Evolutionary conservation across 306 rosid species (phyloP).

Genomic region (Dalbergia cultrata): DNA sequence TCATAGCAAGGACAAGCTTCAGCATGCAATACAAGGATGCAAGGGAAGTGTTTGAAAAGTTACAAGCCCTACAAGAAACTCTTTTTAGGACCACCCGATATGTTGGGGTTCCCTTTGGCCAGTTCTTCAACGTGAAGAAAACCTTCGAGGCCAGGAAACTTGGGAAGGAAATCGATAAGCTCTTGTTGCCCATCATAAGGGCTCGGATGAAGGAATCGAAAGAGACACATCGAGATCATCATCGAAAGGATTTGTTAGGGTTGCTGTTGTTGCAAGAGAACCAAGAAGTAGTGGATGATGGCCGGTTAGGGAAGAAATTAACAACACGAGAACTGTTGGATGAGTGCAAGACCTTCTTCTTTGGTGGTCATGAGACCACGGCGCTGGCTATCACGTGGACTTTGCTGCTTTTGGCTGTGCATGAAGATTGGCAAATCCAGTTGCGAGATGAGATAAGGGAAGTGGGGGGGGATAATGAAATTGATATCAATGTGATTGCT

Average conservation of each 20-base stretch:
- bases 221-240: neutral
- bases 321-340: conserved; percentile 68
- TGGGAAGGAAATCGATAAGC: conserved; percentile 69
- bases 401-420: conserved; percentile 72
- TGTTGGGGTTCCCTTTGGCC: conserved; percentile 79
- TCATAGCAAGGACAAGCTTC: conserved; percentile 80
- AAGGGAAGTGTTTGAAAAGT: conserved; percentile 57
- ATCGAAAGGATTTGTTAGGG: conserved; percentile 66
- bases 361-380: conserved; percentile 92
- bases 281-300: neutral
- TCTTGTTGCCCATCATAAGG: conserved; percentile 55
- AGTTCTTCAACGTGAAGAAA: conserved; percentile 52
- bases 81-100: conserved; percentile 68
- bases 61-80: conserved; percentile 69
- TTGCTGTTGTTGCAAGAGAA: conserved; percentile 67
- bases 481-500: conserved; percentile 61
- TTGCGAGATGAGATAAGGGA: conserved; percentile 77
- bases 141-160: conserved; percentile 68
- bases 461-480: conserved; percentile 59
- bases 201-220: conserved; percentile 50
- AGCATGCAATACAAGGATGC: conserved; percentile 62
- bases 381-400: conserved; percentile 92
- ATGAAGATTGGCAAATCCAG: conserved; percentile 77
- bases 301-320: conserved; percentile 45
- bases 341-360: conserved; percentile 91